Evolutionary conservation across 306 rosid genomes (phyloP), one percentile per base, ranked within the genome.

Genomic region (Rosa multiflora): DNA sequence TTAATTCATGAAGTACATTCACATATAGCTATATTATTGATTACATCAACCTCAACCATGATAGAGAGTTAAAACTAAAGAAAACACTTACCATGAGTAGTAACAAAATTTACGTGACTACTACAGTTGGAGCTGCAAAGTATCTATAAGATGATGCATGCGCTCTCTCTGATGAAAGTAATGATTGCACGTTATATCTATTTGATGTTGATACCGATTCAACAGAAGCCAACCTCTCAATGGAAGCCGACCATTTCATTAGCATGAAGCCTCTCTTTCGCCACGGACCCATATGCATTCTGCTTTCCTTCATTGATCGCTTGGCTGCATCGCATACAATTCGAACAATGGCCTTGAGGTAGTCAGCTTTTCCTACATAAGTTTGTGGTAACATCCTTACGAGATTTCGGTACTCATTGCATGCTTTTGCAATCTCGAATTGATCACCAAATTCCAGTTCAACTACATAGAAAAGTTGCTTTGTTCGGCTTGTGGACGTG

Each of bases 271-370:
- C 58, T 15, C 73, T 83, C 62, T 80, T 67, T 35, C 83, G 78
- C 83, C 96, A 91, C 1, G 93, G 96, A 8, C 90, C 96, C 81
- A 88, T 77, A 43, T 91, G 88, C 76, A 91, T 89, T 73, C 84
- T 86, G 85, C 84, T 89, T 79, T 89, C 89, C 82, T 83, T 89
- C 96, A 91, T 84, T 26, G 91, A 89, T 77, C 48, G 84, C 89
- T 91, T 91, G 42, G 91, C 93, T 11, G 90, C 87, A 12, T 79
- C 76, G 17, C 96, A 91, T 78, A 89, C 82, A 0, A 89, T 56
- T 26, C 81, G 64, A 56, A 89, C 85, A 8, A 91, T 76, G 20
- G 86, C 86, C 4, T 55, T 82, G 35, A 91, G 70, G 80, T 69
- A 74, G 35, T 89, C 89, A 0, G 85, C 58, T 75, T 79, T 81